Evolutionary conservation across 2,329 filamentous ascomycete species (phyloP).

Genomic region (Periconia sp.): DNA sequence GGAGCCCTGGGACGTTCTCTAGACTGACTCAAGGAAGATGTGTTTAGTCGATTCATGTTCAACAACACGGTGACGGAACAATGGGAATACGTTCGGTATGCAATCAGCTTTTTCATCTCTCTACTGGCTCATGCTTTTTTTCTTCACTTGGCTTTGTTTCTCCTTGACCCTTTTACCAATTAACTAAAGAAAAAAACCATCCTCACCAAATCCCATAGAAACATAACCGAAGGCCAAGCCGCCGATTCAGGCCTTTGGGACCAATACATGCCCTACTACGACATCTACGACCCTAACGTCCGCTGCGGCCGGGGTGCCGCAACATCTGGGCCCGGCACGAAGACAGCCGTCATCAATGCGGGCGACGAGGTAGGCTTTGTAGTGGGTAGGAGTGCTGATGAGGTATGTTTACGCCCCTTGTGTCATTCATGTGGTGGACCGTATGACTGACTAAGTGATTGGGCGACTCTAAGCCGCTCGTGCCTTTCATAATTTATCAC

Average conservation of each 20-base stretch:
- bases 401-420: background rate
- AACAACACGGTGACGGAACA: slow-evolving; percentile 17
- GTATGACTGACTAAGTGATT: background rate
- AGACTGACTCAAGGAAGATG: slow-evolving; percentile 7
- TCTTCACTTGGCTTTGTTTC: no score
- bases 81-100: slow-evolving; percentile 20
- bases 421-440: background rate
- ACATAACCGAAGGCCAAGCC: slow-evolving; percentile 16
- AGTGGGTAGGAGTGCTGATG: slow-evolving; percentile 12
- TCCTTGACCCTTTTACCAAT: no score
- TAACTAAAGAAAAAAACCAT: no score
- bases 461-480: no score
- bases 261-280: slow-evolving; percentile 23
- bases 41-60: slow-evolving; percentile 19
- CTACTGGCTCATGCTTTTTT: no score
- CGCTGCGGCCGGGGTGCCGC: slow-evolving; percentile 14
- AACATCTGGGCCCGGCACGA: slow-evolving; percentile 8
- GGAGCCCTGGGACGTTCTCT: background rate
- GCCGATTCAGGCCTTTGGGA: slow-evolving; percentile 11
- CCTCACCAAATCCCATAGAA: no score
- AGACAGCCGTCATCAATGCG: slow-evolving; percentile 13
- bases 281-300: slow-evolving; percentile 12
- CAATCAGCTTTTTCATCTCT: no score
- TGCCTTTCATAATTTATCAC: slow-evolving; percentile 19
- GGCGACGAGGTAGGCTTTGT: slow-evolving; percentile 16